Base-by-base conservation (phyloP, 2,329 filamentous ascomycete genomes). In the Neonectria magnoliae region DNA sequence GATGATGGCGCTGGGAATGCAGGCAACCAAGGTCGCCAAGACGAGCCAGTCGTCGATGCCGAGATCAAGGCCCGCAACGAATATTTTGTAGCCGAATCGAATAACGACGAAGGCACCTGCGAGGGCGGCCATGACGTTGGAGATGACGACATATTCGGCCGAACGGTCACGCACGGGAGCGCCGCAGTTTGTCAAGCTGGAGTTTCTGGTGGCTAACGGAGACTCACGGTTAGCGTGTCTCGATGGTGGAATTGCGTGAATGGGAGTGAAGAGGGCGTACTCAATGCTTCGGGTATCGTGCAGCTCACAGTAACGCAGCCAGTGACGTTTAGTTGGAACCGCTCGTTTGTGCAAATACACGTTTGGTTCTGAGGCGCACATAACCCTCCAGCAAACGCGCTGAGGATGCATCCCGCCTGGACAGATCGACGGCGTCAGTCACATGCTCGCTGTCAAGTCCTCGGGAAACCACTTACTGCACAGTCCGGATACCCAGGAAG, bases 101-200 rank as follows among this genome's bases (percentile, higher is more conserved):
- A 83, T 74, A 1, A 80, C 60, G 25, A 84, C 75, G 60, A 84
- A 83, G 27, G 79, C 62, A 54, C 70, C 77, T 1, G 80, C 78
- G 3, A 83, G 71, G 8, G 75, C 69, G 27, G 75, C 76, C 9
- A 81, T 70, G 60, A 68, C 42, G 67, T 78, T 70, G 66, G 75
- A 74, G 3, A 82, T 72, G 48, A 73, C 74, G 10, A 78, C 68
- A 48, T 81, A 76, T 22, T 60, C 41, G 2, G 16, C 64, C 66
- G 65, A 77, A 56, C 76, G 79, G 66, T 81, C 70, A 13, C 75
- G 70, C 9, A 75, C 44, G 6, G 69, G 74, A 4, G 67, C 73
- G 27, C 65, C 60, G 62, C 77, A 81, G 25, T 66, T 65, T 2
- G 72, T 76, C 50, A 63, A 36, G 3, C 75, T 76, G 4, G 70